Conservation (phyloP, 1,139 yeast species). For the Candida sp. region DNA sequence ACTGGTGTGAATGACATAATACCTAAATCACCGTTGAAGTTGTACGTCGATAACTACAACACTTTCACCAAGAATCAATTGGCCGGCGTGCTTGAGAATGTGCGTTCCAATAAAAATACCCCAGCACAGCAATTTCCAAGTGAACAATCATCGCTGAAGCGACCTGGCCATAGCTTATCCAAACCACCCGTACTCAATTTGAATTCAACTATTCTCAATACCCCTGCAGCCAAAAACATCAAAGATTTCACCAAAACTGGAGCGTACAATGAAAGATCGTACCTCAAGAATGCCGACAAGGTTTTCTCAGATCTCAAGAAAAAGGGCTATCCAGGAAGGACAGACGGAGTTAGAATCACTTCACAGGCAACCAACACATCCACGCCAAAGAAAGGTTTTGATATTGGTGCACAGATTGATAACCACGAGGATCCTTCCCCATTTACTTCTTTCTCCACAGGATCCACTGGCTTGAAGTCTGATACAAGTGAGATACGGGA, state of each 20-base stretch:
- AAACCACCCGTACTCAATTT: slow-evolving; percentile 7
- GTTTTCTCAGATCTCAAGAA: slow-evolving; percentile 44
- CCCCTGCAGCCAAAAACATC: slow-evolving; percentile 30
- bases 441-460: slow-evolving; percentile 21
- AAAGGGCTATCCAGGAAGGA: slow-evolving; percentile 24
- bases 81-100: slow-evolving; percentile 32
- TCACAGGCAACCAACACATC: slow-evolving; percentile 37
- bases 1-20: slow-evolving; percentile 16
- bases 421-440: slow-evolving; percentile 35
- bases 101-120: slow-evolving; percentile 17
- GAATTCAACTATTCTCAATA: slow-evolving; percentile 6
- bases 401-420: slow-evolving; percentile 11
- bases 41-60: slow-evolving; percentile 42
- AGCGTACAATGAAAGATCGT: slow-evolving; percentile 39
- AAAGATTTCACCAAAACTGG: slow-evolving; percentile 36
- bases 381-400: slow-evolving; percentile 34
- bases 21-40: slow-evolving; percentile 44
- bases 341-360: slow-evolving; percentile 8
- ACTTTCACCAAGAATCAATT: slow-evolving; percentile 46
- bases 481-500: slow-evolving; percentile 14
- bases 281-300: slow-evolving; percentile 42
- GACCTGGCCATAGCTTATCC: background rate
- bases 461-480: slow-evolving; percentile 28
- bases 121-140: slow-evolving; percentile 10
- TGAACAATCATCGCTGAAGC: background rate